Percentiles rank a stretch among this genome's conserved stretches.
These are phyloP conservation scores for Fraxinus latifolia DNA, from an alignment of 305 asterid genomes.

Conservation along the genomic window DNA sequence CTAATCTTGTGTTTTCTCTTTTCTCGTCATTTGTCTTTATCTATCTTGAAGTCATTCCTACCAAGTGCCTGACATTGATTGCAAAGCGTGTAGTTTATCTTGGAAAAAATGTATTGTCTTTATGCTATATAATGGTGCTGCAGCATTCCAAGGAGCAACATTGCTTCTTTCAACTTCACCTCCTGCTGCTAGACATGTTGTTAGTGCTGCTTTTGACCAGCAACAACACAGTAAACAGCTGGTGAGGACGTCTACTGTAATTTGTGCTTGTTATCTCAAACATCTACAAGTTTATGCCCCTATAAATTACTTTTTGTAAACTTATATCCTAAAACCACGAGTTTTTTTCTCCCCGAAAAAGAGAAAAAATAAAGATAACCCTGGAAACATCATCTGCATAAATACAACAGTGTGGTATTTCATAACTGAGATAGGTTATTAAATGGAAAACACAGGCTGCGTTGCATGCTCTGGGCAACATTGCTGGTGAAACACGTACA, in stretches of 20 bases:
- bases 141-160: constrained; percentile 79
- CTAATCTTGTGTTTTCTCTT: constrained; percentile 17
- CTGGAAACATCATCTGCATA: neutral
- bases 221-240: constrained; percentile 79
- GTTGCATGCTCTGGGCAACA: constrained; percentile 79
- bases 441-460: constrained; percentile 63
- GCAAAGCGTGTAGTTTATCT: constrained; percentile 5
- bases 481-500: constrained; percentile 71
- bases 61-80: constrained; percentile 13
- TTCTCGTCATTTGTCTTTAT: constrained; percentile 19
- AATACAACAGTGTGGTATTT: neutral
- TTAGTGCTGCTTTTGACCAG: constrained; percentile 73
- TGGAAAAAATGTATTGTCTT: constrained; percentile 21
- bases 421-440: constrained; percentile 19
- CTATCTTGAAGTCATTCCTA: constrained; percentile 8
- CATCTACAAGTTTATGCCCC: neutral
- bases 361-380: neutral
- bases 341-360: neutral
- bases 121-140: constrained; percentile 26
- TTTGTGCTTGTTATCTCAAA: constrained; percentile 17
- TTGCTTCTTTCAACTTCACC: constrained; percentile 57
- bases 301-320: constrained; percentile 5
- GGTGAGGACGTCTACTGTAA: constrained; percentile 43
- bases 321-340: neutral
- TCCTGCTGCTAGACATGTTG: constrained; percentile 66